Percentiles rank a stretch among this genome's conserved stretches.
Evolutionary conservation across 352 stramenopile genomes (phyloP).

Genomic region (Aphanomyces euteiches): DNA sequence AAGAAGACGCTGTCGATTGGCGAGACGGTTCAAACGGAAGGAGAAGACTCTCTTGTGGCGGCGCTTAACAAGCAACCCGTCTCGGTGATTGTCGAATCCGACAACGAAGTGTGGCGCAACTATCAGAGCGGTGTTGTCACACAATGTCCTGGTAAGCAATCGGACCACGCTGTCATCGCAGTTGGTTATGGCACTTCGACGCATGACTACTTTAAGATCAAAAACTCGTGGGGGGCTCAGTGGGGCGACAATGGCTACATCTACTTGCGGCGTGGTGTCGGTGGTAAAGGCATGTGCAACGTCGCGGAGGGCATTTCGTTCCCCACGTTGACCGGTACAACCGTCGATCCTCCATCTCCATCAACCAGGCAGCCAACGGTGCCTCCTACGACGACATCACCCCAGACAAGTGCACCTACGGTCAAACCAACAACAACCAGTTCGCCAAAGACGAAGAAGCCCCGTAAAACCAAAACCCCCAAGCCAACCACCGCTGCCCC

Average conservation of each 20-base stretch:
- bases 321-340: too few relatives aligned
- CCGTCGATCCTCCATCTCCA: too few relatives aligned
- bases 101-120: conserved; percentile 94
- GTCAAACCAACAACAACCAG: too few relatives aligned
- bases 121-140: conserved; percentile 92
- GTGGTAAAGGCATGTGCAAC: background rate
- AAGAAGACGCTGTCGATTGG: conserved; percentile 90
- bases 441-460: too few relatives aligned
- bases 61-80: conserved; percentile 92
- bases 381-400: too few relatives aligned
- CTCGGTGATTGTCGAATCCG: conserved; percentile 90
- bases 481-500: too few relatives aligned
- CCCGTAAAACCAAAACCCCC: too few relatives aligned
- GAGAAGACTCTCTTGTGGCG: conserved; percentile 55
- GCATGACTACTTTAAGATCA: background rate
- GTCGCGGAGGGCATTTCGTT: background rate
- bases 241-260: conserved; percentile 1
- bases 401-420: too few relatives aligned
- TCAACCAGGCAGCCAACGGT: too few relatives aligned
- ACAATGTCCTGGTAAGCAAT: conserved; percentile 42
- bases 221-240: background rate
- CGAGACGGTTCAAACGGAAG: conserved; percentile 82
- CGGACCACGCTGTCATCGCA: conserved; percentile 29
- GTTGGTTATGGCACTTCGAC: background rate
- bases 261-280: background rate